phyloP scores from a whole-genome alignment of 1,284 basidiomycete species.

The Fomitopsis palustris region DNA sequence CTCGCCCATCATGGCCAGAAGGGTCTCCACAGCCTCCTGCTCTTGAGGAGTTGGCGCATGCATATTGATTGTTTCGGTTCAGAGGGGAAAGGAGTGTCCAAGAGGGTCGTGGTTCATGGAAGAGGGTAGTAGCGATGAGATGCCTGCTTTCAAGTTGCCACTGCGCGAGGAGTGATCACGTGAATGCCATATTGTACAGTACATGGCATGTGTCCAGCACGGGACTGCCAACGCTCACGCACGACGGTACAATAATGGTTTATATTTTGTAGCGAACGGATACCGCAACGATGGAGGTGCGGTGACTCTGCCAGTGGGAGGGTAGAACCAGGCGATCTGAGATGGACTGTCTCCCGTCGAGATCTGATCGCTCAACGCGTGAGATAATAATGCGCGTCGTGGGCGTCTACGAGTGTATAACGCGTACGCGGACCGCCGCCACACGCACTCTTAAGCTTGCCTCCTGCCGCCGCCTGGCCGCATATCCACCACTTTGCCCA shows the following conservation, averaged over 20 bases:
- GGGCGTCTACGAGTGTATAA: neutral
- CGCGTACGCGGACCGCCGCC: neutral
- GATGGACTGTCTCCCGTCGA: neutral
- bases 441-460: neutral
- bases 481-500: neutral
- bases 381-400: neutral
- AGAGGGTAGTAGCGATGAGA: too few species aligned
- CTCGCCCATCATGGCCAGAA: slow-evolving; percentile 37
- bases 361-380: slow-evolving; percentile 1
- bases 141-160: too few species aligned
- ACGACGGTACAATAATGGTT: too few species aligned
- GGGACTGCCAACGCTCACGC: too few species aligned
- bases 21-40: slow-evolving; percentile 31
- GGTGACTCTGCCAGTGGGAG: too few species aligned
- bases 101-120: too few species aligned
- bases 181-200: too few species aligned
- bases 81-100: neutral
- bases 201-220: too few species aligned
- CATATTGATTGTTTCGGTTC: slow-evolving; percentile 7
- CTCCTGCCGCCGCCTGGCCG: neutral
- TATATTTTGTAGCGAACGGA: too few species aligned
- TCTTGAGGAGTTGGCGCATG: slow-evolving; percentile 12
- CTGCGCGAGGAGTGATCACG: too few species aligned
- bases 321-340: neutral
- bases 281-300: neutral